These are phyloP conservation scores for Oryza longistaminata DNA, from an alignment of 176 grass and related monocot genomes.

Conservation along the genomic window DNA sequence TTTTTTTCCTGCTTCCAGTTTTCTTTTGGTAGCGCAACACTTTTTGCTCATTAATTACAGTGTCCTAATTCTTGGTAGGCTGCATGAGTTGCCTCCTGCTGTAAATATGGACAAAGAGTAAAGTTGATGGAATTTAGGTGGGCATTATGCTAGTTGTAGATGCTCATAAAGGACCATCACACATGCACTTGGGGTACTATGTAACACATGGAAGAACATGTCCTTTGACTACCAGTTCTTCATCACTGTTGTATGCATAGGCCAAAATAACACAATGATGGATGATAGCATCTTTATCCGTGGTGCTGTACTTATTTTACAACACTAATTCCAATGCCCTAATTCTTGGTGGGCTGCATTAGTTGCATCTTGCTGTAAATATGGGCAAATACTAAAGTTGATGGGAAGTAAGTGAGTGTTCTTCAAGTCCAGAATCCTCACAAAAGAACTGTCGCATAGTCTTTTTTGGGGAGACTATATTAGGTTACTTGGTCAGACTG, in stretches of 20 bases:
- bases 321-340: neutral
- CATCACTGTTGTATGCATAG: neutral
- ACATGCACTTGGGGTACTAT: neutral
- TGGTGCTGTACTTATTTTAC: neutral
- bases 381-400: constrained; percentile 15
- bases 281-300: neutral
- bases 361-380: constrained; percentile 38
- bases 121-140: constrained; percentile 37
- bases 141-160: constrained; percentile 1
- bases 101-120: constrained; percentile 45
- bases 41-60: constrained; percentile 11
- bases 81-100: constrained; percentile 30
- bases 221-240: neutral
- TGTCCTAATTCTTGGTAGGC: constrained; percentile 50
- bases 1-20: neutral
- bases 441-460: neutral
- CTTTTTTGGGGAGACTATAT: neutral
- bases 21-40: neutral
- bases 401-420: constrained; percentile 13
- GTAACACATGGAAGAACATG: neutral
- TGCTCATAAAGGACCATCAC: constrained; percentile 41
- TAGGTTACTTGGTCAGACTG: neutral
- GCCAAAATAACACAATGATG: neutral
- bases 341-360: constrained; percentile 30
- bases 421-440: constrained; percentile 9